Conservation (phyloP, 306 rosid species). For the Morella rubra region DNA sequence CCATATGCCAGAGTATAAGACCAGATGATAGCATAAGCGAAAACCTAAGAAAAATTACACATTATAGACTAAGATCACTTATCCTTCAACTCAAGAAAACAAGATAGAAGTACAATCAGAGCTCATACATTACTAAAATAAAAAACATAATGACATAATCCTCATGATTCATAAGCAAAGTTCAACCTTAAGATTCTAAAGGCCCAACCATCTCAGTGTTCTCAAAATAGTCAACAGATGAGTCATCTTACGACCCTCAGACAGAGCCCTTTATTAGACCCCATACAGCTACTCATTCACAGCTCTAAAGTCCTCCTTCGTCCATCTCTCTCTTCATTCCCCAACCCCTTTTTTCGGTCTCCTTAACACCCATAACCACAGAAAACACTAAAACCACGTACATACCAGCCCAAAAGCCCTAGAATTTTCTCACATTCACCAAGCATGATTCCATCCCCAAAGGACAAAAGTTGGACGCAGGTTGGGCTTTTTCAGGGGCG, state of each 20-base stretch:
- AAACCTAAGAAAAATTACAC: not conserved
- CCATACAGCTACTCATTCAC: not conserved
- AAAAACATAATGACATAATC: not conserved
- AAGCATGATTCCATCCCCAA: too few species aligned
- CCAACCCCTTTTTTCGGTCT: not conserved
- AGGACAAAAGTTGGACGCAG: too few species aligned
- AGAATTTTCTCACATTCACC: too few species aligned
- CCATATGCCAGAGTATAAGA: conserved; percentile 7
- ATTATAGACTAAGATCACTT: not conserved
- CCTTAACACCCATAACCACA: not conserved
- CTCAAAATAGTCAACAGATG: not conserved
- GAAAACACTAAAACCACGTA: too few species aligned
- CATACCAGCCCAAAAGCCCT: too few species aligned
- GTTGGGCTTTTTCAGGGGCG: too few species aligned
- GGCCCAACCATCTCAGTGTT: not conserved
- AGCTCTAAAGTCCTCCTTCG: not conserved
- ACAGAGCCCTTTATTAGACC: not conserved
- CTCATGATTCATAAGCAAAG: not conserved
- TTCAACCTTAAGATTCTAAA: not conserved
- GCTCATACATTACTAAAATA: not conserved
- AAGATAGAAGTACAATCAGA: not conserved
- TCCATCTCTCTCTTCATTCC: not conserved
- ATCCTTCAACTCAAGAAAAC: too few species aligned
- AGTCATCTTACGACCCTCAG: not conserved
- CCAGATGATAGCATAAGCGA: not conserved